Conservation (phyloP, 371 early-diverging fungal species). For the Mortierella sp. region DNA sequence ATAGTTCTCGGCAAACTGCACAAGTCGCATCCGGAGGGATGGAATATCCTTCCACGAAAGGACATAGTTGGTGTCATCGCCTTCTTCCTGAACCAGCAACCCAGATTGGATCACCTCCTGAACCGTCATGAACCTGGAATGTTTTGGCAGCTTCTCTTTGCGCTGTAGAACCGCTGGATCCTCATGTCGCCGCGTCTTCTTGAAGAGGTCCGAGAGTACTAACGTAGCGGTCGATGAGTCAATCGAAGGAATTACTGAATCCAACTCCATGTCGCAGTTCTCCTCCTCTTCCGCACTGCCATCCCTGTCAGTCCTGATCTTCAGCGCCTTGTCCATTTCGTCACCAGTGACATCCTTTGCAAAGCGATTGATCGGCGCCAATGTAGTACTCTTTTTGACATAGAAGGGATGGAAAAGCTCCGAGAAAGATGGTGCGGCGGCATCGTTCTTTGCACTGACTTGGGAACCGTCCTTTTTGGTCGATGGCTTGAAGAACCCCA, state of each 20-base stretch:
- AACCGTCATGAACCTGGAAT: conserved; percentile 35
- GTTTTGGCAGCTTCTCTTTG: conserved; percentile 28
- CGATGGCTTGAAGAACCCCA: conserved; percentile 45
- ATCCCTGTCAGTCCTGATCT: neutral
- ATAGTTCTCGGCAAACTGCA: conserved; percentile 78
- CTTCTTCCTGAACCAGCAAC: conserved; percentile 33
- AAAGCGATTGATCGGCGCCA: conserved; percentile 56
- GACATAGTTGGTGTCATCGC: conserved; percentile 28
- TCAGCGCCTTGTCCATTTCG: conserved; percentile 42
- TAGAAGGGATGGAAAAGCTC: conserved; percentile 76
- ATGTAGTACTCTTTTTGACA: conserved; percentile 64
- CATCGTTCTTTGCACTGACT: conserved; percentile 25
- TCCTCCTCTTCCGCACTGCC: conserved; percentile 7
- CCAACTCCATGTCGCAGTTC: conserved; percentile 11
- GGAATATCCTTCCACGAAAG: conserved; percentile 55
- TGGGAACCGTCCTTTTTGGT: conserved; percentile 32
- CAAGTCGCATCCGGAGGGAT: conserved; percentile 69
- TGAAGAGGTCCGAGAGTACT: conserved; percentile 17
- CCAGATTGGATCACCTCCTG: conserved; percentile 23
- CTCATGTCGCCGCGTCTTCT: neutral
- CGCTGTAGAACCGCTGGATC: conserved; percentile 5
- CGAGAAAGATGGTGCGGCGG: conserved; percentile 7
- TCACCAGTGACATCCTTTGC: conserved; percentile 20
- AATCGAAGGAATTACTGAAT: conserved; percentile 6
- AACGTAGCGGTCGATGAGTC: neutral